Percentiles rank a stretch among this genome's conserved stretches.
phyloP scores from a whole-genome alignment of 208 protist species.

The Naegleria lovaniensis region DNA sequence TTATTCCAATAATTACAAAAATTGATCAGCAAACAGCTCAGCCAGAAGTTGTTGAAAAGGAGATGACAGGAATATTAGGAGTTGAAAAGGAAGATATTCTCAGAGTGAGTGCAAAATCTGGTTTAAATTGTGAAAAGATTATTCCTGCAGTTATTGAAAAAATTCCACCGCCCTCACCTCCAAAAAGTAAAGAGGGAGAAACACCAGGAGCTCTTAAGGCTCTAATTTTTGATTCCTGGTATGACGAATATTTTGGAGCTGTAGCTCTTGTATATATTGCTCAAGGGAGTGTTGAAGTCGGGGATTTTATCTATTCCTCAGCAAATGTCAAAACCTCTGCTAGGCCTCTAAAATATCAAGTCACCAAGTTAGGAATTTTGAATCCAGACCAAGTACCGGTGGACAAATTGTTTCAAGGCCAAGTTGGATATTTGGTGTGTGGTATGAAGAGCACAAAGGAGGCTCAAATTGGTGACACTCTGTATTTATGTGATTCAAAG shows the following conservation, averaged over 20 bases:
- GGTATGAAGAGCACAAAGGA: conserved; percentile 69
- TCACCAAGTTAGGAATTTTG: conserved; percentile 85
- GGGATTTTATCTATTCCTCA: conserved; percentile 23
- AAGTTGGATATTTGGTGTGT: conserved; percentile 89
- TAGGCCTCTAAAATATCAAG: conserved; percentile 58
- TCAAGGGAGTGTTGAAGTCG: background rate
- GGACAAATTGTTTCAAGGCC: conserved; percentile 67
- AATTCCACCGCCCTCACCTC: conserved; percentile 63
- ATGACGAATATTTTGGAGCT: conserved; percentile 75
- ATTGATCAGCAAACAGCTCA: conserved; percentile 64
- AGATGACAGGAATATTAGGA: conserved; percentile 76
- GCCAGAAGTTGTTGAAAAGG: conserved; percentile 57
- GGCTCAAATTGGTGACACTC: conserved; percentile 86
- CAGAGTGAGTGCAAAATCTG: conserved; percentile 79
- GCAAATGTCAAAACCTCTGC: conserved; percentile 38
- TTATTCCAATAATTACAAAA: conserved; percentile 78
- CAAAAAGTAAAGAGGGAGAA: conserved; percentile 26
- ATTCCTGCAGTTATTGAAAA: conserved; percentile 78
- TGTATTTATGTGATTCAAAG: conserved; percentile 55
- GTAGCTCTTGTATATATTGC: conserved; percentile 47
- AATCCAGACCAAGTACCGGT: conserved; percentile 75
- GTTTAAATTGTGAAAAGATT: conserved; percentile 70
- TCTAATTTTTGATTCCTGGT: conserved; percentile 92
- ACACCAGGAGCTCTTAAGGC: conserved; percentile 71
- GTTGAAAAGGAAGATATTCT: conserved; percentile 71